Conservation (phyloP, 2,329 filamentous ascomycete species). For the Trichoderma pleuroti region DNA sequence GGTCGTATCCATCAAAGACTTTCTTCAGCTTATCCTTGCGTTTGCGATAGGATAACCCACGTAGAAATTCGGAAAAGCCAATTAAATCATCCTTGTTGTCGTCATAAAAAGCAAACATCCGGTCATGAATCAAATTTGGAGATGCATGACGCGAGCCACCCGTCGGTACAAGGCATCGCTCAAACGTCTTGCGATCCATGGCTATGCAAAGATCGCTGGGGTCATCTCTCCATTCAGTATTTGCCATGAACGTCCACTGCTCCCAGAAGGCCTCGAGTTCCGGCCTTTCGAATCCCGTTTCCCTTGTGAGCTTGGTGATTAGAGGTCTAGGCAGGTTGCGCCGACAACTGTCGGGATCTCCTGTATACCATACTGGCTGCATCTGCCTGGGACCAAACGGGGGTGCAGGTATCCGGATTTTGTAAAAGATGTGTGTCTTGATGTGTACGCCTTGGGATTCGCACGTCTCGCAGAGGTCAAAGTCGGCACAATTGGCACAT, state of each 20-base stretch:
- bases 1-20: constrained; percentile 86
- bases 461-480: constrained; percentile 91
- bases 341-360: constrained; percentile 71
- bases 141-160: constrained; percentile 72
- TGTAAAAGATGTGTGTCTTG: constrained; percentile 95
- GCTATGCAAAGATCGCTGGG: constrained; percentile 73
- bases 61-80: constrained; percentile 86
- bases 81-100: constrained; percentile 85
- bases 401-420: constrained; percentile 85
- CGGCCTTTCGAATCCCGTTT: constrained; percentile 77
- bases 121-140: constrained; percentile 89
- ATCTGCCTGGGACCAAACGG: constrained; percentile 77
- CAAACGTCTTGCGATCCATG: constrained; percentile 90
- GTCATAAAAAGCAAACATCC: constrained; percentile 96
- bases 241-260: constrained; percentile 92
- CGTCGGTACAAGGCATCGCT: constrained; percentile 83
- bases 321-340: constrained; percentile 64
- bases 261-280: constrained; percentile 94
- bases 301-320: constrained; percentile 64
- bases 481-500: constrained; percentile 93
- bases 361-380: constrained; percentile 82
- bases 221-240: constrained; percentile 77
- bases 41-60: constrained; percentile 70
- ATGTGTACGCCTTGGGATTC: constrained; percentile 74
- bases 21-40: constrained; percentile 65